These are phyloP conservation scores for Moringa oleifera DNA, from an alignment of 345 rosid genomes.

Conservation along the genomic window DNA sequence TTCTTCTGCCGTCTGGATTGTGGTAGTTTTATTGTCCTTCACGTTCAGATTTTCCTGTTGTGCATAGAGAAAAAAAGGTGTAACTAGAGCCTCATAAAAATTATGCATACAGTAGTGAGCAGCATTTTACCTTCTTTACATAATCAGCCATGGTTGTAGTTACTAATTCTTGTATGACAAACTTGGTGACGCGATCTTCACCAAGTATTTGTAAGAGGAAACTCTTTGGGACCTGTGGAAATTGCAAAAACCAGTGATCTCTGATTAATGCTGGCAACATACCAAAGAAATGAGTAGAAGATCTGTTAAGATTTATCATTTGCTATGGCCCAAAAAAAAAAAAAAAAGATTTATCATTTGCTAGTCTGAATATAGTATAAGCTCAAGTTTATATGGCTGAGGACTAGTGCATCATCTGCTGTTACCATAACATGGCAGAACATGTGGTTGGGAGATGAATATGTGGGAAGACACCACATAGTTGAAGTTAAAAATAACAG, in stretches of 20 bases:
- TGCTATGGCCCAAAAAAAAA: too few relatives aligned
- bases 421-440: too few relatives aligned
- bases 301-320: neutral
- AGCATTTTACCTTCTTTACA: constrained; percentile 37
- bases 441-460: too few relatives aligned
- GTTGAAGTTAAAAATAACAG: too few relatives aligned
- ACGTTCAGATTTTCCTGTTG: constrained; percentile 45
- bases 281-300: neutral
- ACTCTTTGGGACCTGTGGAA: constrained; percentile 41
- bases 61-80: neutral
- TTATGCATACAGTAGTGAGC: neutral
- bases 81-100: neutral
- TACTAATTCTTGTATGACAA: constrained; percentile 59
- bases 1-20: constrained; percentile 44
- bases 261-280: neutral
- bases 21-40: constrained; percentile 51
- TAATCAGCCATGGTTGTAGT: constrained; percentile 57
- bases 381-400: too few relatives aligned
- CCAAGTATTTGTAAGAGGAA: constrained; percentile 51
- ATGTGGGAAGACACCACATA: too few relatives aligned
- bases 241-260: neutral
- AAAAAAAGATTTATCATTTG: neutral
- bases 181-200: constrained; percentile 49
- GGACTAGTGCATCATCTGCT: too few relatives aligned
- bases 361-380: neutral